A percentile compares a stretch with the other conserved stretches of the same genome.
phyloP scores from a whole-genome alignment of 2,329 filamentous ascomycete species.

The Neofusicoccum ribis region DNA sequence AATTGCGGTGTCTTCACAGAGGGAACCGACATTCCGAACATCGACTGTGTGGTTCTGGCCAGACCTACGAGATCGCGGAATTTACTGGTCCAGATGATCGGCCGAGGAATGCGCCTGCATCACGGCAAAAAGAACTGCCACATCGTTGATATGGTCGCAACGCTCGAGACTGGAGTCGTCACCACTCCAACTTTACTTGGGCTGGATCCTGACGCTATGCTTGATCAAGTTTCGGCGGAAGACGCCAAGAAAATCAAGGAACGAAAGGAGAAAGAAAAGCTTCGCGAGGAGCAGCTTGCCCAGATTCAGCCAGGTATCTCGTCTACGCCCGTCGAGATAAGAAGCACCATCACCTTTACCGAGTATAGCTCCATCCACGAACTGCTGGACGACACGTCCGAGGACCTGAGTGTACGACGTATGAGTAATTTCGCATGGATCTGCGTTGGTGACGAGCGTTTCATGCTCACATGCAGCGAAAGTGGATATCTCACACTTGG shows the following conservation, averaged over 20 bases:
- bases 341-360: conserved; percentile 68
- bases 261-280: conserved; percentile 43
- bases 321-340: conserved; percentile 52
- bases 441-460: conserved; percentile 67
- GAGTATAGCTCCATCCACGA: conserved; percentile 93
- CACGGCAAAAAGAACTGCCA: conserved; percentile 85
- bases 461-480: conserved; percentile 65
- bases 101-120: conserved; percentile 82
- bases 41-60: conserved; percentile 88
- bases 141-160: conserved; percentile 93
- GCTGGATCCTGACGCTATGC: conserved; percentile 76
- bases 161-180: conserved; percentile 78
- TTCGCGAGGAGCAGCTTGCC: conserved; percentile 52
- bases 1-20: conserved; percentile 98
- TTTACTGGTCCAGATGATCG: conserved; percentile 95
- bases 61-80: conserved; percentile 91
- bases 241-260: conserved; percentile 61
- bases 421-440: conserved; percentile 84
- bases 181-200: conserved; percentile 92
- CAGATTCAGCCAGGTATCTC: conserved; percentile 65
- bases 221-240: conserved; percentile 65
- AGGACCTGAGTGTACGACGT: conserved; percentile 74
- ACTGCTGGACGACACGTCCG: conserved; percentile 77
- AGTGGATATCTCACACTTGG: conserved; percentile 62
- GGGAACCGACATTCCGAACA: conserved; percentile 95